phyloP scores from a whole-genome alignment of 495 filamentous ascomycete species.

The Penicillium mononematosum region DNA sequence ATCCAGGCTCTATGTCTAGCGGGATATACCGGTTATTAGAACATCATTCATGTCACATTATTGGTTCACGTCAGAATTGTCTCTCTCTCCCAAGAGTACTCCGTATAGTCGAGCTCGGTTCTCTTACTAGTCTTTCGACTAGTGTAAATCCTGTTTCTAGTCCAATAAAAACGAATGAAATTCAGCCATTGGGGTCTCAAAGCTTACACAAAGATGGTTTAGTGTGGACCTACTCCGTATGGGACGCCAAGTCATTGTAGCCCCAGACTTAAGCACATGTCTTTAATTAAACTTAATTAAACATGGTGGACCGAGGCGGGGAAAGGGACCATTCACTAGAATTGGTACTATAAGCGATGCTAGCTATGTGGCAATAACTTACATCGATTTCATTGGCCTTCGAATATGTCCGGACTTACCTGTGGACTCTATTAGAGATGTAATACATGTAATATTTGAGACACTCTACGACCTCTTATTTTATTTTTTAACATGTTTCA shows the following conservation, averaged over 20 bases:
- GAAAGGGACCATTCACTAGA: not conserved
- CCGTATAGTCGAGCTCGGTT: not conserved
- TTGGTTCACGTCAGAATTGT: not conserved
- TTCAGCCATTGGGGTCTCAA: not conserved
- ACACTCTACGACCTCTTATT: too few relatives aligned
- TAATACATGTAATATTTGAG: too few relatives aligned
- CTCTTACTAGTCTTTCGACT: conserved; percentile 3
- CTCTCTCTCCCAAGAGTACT: not conserved
- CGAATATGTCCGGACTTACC: too few relatives aligned
- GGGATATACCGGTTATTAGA: conserved; percentile 7
- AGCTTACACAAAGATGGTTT: conserved; percentile 2
- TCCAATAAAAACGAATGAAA: conserved; percentile 4
- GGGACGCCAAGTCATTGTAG: not conserved
- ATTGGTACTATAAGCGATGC: too few relatives aligned
- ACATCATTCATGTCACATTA: conserved; percentile 1
- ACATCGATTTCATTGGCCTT: too few relatives aligned
- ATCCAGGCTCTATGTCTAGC: conserved; percentile 6
- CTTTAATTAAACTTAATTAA: conserved; percentile 1
- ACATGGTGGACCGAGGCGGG: not conserved
- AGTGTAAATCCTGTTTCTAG: not conserved
- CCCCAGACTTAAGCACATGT: conserved; percentile 4
- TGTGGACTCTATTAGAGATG: too few relatives aligned
- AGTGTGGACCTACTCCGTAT: not conserved
- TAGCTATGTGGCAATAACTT: too few relatives aligned
- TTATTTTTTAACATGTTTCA: too few relatives aligned